Conservation (phyloP, 2,329 filamentous ascomycete genomes). For the Pseudocercospora ulei region DNA sequence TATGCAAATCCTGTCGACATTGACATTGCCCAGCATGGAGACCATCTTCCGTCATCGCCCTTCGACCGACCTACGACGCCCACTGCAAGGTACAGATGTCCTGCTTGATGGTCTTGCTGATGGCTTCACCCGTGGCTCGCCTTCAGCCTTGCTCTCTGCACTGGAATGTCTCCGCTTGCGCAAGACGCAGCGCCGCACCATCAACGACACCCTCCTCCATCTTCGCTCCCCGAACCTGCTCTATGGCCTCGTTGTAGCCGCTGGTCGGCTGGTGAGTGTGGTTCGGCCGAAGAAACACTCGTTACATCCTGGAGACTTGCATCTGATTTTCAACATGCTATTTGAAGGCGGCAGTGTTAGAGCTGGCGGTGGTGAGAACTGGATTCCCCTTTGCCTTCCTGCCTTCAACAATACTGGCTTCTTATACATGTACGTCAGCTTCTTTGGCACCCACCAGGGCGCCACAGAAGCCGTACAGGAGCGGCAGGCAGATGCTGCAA, state of each 20-base stretch:
- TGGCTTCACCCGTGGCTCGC: constrained; percentile 85
- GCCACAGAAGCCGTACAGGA: constrained; percentile 20
- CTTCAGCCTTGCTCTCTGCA: constrained; percentile 76
- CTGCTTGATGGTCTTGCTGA: constrained; percentile 86
- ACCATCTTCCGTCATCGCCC: constrained; percentile 82
- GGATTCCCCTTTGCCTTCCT: constrained; percentile 90
- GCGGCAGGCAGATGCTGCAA: constrained; percentile 33
- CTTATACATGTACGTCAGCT: constrained; percentile 98
- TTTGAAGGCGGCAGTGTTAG: constrained; percentile 91
- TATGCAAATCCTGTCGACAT: constrained; percentile 93
- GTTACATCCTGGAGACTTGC: constrained; percentile 85
- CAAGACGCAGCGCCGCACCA: constrained; percentile 73
- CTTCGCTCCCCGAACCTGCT: constrained; percentile 66
- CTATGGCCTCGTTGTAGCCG: constrained; percentile 87
- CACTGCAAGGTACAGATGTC: constrained; percentile 81
- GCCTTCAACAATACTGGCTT: constrained; percentile 96
- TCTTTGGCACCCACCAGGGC: constrained; percentile 55
- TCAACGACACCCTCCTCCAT: constrained; percentile 80
- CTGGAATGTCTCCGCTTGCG: constrained; percentile 87
- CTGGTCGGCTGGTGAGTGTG: constrained; percentile 86
- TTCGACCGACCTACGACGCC: constrained; percentile 84
- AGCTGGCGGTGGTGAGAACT: constrained; percentile 87
- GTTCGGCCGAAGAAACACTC: constrained; percentile 90
- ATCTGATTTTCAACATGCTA: constrained; percentile 98
- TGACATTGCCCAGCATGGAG: constrained; percentile 77